phyloP scores from a whole-genome alignment of 371 early-diverging fungal species.

The Haplosporangium sp. region DNA sequence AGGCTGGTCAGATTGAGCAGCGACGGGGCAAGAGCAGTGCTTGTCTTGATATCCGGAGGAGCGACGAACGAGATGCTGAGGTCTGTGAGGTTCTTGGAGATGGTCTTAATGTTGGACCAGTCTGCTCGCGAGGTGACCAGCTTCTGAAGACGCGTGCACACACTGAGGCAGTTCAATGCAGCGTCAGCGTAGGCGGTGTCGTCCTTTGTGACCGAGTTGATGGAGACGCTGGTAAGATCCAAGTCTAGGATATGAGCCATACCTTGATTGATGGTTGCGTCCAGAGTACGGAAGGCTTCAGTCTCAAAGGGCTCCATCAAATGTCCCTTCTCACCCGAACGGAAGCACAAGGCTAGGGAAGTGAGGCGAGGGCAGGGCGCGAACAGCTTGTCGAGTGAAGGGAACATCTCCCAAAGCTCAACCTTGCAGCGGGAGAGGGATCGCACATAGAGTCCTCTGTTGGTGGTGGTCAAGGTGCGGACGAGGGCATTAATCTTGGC shows the following conservation, averaged over 20 bases:
- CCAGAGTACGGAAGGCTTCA: conserved; percentile 33
- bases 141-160: conserved; percentile 49
- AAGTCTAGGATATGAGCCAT: conserved; percentile 42
- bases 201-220: conserved; percentile 35
- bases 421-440: conserved; percentile 49
- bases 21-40: conserved; percentile 35
- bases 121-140: conserved; percentile 48
- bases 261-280: conserved; percentile 26
- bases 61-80: conserved; percentile 52
- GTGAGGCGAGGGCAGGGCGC: conserved; percentile 41
- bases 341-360: conserved; percentile 46
- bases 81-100: conserved; percentile 41
- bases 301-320: conserved; percentile 47
- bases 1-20: conserved; percentile 45
- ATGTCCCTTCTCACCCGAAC: conserved; percentile 43
- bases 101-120: conserved; percentile 42
- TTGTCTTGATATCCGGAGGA: conserved; percentile 50
- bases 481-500: conserved; percentile 38
- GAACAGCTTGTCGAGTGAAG: conserved; percentile 36
- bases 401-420: conserved; percentile 53
- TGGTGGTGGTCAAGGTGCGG: conserved; percentile 46
- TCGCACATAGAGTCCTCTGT: conserved; percentile 45
- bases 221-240: conserved; percentile 45
- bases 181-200: conserved; percentile 47
- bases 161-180: conserved; percentile 45